phyloP scores from a whole-genome alignment of 2,329 filamentous ascomycete genomes.

The Niveomyces coronatus region DNA sequence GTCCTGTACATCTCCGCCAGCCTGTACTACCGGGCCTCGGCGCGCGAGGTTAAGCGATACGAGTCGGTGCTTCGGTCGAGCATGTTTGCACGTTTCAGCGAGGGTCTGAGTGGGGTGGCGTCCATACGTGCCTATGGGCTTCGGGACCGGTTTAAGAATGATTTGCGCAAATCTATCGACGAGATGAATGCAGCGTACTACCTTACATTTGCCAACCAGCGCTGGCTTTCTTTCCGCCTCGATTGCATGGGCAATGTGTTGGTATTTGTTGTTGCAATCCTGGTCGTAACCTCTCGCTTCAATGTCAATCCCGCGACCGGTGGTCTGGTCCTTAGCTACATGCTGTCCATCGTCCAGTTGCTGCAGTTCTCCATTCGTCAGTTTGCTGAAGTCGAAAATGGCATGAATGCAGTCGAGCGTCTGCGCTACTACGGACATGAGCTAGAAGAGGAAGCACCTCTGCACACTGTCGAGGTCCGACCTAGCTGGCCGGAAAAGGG shows the following conservation, averaged over 20 bases:
- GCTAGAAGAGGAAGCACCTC: conserved; percentile 80
- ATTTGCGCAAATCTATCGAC: conserved; percentile 66
- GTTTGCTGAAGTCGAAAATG: conserved; percentile 90
- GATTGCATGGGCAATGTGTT: conserved; percentile 76
- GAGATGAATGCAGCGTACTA: conserved; percentile 93
- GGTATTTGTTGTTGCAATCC: conserved; percentile 78
- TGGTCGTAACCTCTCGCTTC: conserved; percentile 88
- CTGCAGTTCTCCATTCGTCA: conserved; percentile 92
- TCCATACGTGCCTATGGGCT: conserved; percentile 87
- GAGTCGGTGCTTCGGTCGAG: conserved; percentile 79
- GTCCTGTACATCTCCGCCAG: conserved; percentile 72
- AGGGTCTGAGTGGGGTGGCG: conserved; percentile 73
- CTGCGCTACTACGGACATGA: conserved; percentile 80
- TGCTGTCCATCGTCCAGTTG: conserved; percentile 87
- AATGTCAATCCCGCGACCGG: conserved; percentile 73
- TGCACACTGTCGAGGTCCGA: conserved; percentile 64
- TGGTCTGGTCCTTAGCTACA: conserved; percentile 85
- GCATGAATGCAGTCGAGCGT: conserved; percentile 94
- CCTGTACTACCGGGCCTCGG: conserved; percentile 81
- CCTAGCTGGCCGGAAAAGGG: conserved; percentile 77
- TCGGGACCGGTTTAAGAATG: conserved; percentile 59
- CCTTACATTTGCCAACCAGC: conserved; percentile 88
- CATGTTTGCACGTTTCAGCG: conserved; percentile 85
- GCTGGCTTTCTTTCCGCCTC: conserved; percentile 80
- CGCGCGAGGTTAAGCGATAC: conserved; percentile 88